Conservation (phyloP, 1,139 yeast genomes). For the Pneumocystis canis region DNA sequence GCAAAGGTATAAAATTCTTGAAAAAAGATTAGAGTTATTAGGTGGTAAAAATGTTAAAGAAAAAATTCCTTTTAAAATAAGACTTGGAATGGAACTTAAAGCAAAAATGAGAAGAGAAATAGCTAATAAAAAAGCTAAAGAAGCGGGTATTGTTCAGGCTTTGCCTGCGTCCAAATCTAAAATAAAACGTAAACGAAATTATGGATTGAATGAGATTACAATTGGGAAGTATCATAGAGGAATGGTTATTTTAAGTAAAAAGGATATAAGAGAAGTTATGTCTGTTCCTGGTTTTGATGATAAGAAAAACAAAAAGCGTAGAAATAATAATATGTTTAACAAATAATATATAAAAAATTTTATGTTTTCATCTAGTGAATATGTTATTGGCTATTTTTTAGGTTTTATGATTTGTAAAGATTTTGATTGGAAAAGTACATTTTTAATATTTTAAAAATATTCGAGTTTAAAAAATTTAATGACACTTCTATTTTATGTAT, state of each 20-base stretch:
- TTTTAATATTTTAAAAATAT: no score
- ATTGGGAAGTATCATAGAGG: slow-evolving; percentile 31
- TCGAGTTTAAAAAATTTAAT: no score
- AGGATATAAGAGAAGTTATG: not conserved
- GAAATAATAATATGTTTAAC: not conserved
- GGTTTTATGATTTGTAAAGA: not conserved
- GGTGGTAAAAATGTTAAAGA: not conserved
- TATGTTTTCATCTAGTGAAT: not conserved
- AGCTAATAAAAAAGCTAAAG: not conserved
- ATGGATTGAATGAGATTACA: slow-evolving; percentile 37
- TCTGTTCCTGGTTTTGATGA: not conserved
- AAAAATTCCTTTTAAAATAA: not conserved
- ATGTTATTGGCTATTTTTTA: not conserved
- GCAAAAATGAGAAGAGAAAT: not conserved
- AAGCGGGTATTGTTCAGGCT: not conserved
- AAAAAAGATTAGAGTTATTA: not conserved
- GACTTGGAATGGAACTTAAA: not conserved
- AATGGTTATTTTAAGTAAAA: not conserved
- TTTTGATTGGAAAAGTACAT: no score
- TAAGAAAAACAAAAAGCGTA: not conserved
- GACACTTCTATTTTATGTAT: not conserved
- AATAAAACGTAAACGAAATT: slow-evolving; percentile 19
- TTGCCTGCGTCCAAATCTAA: not conserved
- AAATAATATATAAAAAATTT: not conserved
- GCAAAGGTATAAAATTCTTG: not conserved